Percentiles rank a stretch among this genome's conserved stretches.
These are phyloP conservation scores for Exophiala sp. DNA, from an alignment of 2,329 filamentous ascomycete species.

Conservation along the genomic window DNA sequence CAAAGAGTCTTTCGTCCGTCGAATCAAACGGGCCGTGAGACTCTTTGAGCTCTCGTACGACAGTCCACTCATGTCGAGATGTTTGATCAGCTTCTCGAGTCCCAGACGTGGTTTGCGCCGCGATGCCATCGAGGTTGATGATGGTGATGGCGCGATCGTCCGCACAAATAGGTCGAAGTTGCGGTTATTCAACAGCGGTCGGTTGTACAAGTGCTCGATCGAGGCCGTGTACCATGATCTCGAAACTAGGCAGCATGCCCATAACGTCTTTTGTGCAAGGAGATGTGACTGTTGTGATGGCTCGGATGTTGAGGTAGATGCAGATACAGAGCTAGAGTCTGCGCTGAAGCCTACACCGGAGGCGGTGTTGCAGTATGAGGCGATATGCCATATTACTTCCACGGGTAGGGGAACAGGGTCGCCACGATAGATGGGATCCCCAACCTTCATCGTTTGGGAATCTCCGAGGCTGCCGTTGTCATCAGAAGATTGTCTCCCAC, in stretches of 20 bases:
- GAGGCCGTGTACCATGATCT: conserved; percentile 53
- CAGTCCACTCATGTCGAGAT: conserved; percentile 49
- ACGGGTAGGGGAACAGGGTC: conserved; percentile 19
- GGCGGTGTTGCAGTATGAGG: neutral
- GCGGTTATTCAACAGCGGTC: conserved; percentile 45
- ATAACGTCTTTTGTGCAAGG: conserved; percentile 42
- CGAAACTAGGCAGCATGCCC: conserved; percentile 48
- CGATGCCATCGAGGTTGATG: conserved; percentile 41
- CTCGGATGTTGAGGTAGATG: neutral
- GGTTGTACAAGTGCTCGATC: conserved; percentile 48
- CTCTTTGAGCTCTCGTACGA: conserved; percentile 56
- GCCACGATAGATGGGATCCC: conserved; percentile 16
- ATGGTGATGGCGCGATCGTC: conserved; percentile 31
- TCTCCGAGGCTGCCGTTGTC: neutral
- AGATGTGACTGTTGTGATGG: neutral
- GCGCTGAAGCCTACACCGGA: neutral
- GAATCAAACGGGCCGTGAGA: conserved; percentile 51
- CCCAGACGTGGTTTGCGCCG: conserved; percentile 34
- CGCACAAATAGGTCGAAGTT: conserved; percentile 51
- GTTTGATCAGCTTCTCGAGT: conserved; percentile 44
- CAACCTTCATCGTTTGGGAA: conserved; percentile 20
- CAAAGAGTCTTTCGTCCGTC: conserved; percentile 48
- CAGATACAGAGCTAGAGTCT: neutral
- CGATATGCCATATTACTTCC: conserved; percentile 22
- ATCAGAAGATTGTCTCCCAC: neutral